phyloP scores from a whole-genome alignment of 2,329 filamentous ascomycete species.

The Penicillium hordei region DNA sequence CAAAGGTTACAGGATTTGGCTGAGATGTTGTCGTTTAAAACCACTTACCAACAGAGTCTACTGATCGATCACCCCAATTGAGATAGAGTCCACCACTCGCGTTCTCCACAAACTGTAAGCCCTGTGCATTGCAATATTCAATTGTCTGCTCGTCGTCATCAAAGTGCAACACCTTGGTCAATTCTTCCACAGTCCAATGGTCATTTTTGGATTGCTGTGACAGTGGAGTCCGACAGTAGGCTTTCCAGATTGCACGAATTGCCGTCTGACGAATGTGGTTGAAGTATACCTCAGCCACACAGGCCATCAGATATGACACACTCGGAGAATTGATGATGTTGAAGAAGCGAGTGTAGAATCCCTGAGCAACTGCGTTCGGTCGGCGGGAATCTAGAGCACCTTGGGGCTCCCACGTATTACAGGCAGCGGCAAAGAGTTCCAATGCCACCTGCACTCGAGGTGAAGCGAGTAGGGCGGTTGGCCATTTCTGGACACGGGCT shows the following conservation, averaged over 20 bases:
- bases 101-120: constrained; percentile 51
- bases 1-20: not conserved
- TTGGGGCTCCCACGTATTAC: constrained; percentile 53
- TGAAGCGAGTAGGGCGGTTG: constrained; percentile 51
- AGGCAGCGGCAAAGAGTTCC: constrained; percentile 57
- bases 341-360: constrained; percentile 61
- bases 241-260: constrained; percentile 56
- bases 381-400: constrained; percentile 52
- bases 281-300: constrained; percentile 64
- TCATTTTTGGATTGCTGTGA: constrained; percentile 52
- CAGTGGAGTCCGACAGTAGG: constrained; percentile 49
- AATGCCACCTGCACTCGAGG: constrained; percentile 57
- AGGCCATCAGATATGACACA: constrained; percentile 63
- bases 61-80: constrained; percentile 47
- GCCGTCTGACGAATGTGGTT: constrained; percentile 57
- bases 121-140: constrained; percentile 55
- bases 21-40: not conserved
- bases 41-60: constrained; percentile 49
- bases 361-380: constrained; percentile 56
- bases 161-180: constrained; percentile 55
- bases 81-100: constrained; percentile 51
- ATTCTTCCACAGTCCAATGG: constrained; percentile 57
- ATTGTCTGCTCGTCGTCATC: constrained; percentile 56
- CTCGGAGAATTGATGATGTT: constrained; percentile 54
- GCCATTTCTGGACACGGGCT: constrained; percentile 58